Conservation (phyloP, 345 rosid genomes). For the Ceriops zippeliana region DNA sequence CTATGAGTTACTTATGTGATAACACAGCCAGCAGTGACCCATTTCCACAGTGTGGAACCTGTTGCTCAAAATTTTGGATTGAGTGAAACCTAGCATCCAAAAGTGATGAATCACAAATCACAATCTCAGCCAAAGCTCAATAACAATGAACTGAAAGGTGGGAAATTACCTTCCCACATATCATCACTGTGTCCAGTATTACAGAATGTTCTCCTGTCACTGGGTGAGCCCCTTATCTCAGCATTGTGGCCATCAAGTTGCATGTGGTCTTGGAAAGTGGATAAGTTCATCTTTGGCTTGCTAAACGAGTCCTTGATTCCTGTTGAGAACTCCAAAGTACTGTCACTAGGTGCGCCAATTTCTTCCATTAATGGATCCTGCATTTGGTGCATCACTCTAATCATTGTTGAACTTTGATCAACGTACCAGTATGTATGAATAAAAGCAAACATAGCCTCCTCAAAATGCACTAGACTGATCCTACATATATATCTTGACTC, state of each 20-base stretch:
- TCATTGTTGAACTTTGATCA: conserved; percentile 9
- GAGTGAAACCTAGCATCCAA: neutral
- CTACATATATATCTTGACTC: neutral
- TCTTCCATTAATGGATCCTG: conserved; percentile 57
- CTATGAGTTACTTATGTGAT: conserved; percentile 7
- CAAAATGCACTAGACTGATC: neutral
- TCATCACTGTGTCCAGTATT: conserved; percentile 23
- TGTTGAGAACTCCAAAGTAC: conserved; percentile 31
- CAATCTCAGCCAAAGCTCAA: too few relatives aligned
- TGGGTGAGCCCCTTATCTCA: conserved; percentile 33
- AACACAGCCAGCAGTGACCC: neutral
- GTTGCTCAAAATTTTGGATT: neutral
- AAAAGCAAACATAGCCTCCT: neutral
- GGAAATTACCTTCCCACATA: conserved; percentile 51
- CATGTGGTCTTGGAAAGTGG: conserved; percentile 21
- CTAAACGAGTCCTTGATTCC: conserved; percentile 27
- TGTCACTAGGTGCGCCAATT: conserved; percentile 32
- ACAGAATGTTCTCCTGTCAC: conserved; percentile 19
- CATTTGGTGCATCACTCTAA: conserved; percentile 6
- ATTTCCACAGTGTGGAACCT: conserved; percentile 4
- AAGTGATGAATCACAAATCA: too few relatives aligned
- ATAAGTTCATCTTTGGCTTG: conserved; percentile 26
- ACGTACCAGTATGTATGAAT: neutral
- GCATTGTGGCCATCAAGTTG: conserved; percentile 28
- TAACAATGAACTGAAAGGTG: neutral